phyloP scores from a whole-genome alignment of 1,139 yeast genomes.

The Hyphopichia burtonii region DNA sequence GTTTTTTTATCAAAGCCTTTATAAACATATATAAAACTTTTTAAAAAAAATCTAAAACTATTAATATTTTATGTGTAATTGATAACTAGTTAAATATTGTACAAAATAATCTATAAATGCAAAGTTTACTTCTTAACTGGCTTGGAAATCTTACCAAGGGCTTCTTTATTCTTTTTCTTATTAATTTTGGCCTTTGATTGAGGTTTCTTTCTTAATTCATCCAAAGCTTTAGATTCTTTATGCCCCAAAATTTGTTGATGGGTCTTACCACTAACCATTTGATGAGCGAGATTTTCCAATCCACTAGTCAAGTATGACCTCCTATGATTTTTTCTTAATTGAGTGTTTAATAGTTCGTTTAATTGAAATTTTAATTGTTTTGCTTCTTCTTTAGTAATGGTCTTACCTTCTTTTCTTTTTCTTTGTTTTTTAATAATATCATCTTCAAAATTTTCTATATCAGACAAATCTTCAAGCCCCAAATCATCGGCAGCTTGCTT shows the following conservation, averaged over 20 bases:
- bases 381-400: constrained; percentile 50
- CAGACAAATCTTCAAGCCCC: constrained; percentile 72
- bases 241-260: constrained; percentile 74
- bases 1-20: no score
- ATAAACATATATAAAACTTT: neutral
- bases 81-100: neutral
- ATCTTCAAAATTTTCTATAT: constrained; percentile 60
- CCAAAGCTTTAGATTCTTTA: constrained; percentile 66
- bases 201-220: constrained; percentile 47
- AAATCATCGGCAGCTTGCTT: constrained; percentile 90
- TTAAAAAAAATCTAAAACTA: neutral
- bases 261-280: constrained; percentile 69
- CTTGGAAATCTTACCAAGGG: constrained; percentile 3
- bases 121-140: neutral
- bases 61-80: neutral
- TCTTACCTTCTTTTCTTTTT: constrained; percentile 56
- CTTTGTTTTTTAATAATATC: constrained; percentile 64
- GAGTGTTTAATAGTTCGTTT: constrained; percentile 50
- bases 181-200: constrained; percentile 10
- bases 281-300: constrained; percentile 77
- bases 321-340: constrained; percentile 68
- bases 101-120: neutral
- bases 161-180: constrained; percentile 12
- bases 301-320: constrained; percentile 86
- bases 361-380: constrained; percentile 55